A percentile compares a stretch with the other conserved stretches of the same genome.
Conservation (phyloP, 345 rosid species). For the Boechera divaricarpa region DNA sequence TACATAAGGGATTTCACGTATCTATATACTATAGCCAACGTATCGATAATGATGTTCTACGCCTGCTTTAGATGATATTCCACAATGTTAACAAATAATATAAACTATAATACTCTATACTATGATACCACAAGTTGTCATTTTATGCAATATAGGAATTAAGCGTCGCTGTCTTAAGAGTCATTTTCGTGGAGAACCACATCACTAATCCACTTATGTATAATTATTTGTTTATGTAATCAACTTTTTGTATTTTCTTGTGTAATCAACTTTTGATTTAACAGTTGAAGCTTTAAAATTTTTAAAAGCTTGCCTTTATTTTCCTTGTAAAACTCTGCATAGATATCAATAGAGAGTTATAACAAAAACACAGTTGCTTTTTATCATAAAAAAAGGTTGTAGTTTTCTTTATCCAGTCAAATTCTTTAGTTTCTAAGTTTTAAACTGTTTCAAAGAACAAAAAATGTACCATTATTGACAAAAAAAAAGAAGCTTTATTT, state of each 20-base stretch:
- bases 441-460: neutral
- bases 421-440: neutral
- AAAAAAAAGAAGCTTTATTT: neutral
- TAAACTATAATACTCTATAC: neutral
- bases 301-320: constrained; percentile 10
- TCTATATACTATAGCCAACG: neutral
- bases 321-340: neutral
- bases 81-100: neutral
- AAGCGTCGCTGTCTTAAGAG: constrained; percentile 18
- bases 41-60: neutral
- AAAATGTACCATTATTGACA: neutral
- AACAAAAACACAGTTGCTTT: neutral
- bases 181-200: constrained; percentile 40
- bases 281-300: neutral
- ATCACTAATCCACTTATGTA: constrained; percentile 33
- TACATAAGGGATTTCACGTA: neutral
- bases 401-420: neutral
- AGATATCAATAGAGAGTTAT: neutral
- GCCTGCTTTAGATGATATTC: neutral
- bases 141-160: neutral
- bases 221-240: constrained; percentile 13
- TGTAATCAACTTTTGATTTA: constrained; percentile 22
- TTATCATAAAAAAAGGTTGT: neutral
- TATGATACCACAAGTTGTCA: constrained; percentile 14
- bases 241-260: constrained; percentile 9